A percentile compares a stretch with the other conserved stretches of the same genome.
These are phyloP conservation scores for Aspergillus caelatus DNA, from an alignment of 2,329 filamentous ascomycete species.

Conservation along the genomic window DNA sequence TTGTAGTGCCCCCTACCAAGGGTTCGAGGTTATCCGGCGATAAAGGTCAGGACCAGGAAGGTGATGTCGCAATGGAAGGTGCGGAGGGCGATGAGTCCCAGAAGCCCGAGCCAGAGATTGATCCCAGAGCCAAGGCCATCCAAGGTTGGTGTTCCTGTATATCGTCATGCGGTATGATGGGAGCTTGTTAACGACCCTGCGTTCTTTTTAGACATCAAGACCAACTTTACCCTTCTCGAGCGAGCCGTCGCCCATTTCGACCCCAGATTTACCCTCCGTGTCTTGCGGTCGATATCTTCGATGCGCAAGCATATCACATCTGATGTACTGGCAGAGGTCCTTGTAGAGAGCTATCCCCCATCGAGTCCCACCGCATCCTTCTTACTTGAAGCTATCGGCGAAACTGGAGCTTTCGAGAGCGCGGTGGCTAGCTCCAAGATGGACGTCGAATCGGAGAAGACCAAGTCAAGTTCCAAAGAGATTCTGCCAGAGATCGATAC, in stretches of 20 bases:
- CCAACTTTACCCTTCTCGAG: constrained; percentile 88
- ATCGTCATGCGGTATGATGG: not conserved
- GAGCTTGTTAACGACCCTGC: constrained; percentile 10
- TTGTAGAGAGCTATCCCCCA: constrained; percentile 76
- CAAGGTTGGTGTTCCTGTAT: constrained; percentile 39
- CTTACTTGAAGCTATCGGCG: constrained; percentile 70
- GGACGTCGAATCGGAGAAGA: constrained; percentile 74
- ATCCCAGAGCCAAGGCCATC: constrained; percentile 54
- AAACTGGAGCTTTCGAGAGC: constrained; percentile 66
- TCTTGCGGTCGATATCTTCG: constrained; percentile 91
- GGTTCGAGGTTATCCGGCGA: constrained; percentile 60
- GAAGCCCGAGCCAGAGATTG: constrained; percentile 49
- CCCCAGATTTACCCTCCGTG: constrained; percentile 89
- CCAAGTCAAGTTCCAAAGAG: constrained; percentile 67
- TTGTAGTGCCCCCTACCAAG: constrained; percentile 76
- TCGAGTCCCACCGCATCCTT: constrained; percentile 69
- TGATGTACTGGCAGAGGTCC: constrained; percentile 77
- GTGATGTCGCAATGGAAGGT: constrained; percentile 72
- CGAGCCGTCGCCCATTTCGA: constrained; percentile 92
- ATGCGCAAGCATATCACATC: constrained; percentile 87
- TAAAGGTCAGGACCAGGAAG: constrained; percentile 63
- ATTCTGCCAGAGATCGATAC: constrained; percentile 84
- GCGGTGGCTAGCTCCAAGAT: constrained; percentile 65
- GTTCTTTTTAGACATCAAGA: constrained; percentile 72
- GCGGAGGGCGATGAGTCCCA: constrained; percentile 45